Evolutionary conservation across 2,329 filamentous ascomycete species (phyloP).

Genomic region (Raffaelea ambrosiae): DNA sequence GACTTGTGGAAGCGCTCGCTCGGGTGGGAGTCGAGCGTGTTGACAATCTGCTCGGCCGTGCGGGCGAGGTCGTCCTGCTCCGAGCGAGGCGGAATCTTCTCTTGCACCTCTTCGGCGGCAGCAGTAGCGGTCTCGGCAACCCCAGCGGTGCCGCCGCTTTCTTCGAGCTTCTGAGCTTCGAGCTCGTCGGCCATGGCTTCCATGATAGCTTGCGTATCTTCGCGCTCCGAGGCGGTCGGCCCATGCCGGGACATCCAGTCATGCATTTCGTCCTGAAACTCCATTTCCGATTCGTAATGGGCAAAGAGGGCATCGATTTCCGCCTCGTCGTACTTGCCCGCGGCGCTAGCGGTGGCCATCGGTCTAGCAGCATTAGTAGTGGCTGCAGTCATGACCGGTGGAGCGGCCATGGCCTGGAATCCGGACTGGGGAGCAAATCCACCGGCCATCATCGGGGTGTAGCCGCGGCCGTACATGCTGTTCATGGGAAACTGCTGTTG

Average conservation of each 20-base stretch:
- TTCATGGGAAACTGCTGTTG: too few species aligned
- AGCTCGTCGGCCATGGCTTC: slow-evolving; percentile 15
- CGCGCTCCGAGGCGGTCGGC: slow-evolving; percentile 11
- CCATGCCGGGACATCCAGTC: slow-evolving; percentile 24
- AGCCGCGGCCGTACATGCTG: neutral
- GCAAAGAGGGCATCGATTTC: slow-evolving; percentile 14
- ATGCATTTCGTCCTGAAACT: slow-evolving; percentile 19
- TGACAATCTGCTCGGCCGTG: slow-evolving; percentile 63
- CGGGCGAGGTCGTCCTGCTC: slow-evolving; percentile 48
- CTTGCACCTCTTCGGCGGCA: slow-evolving; percentile 9
- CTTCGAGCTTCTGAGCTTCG: slow-evolving; percentile 3
- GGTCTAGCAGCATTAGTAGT: neutral
- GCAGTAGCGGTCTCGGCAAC: neutral
- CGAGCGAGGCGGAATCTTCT: slow-evolving; percentile 9
- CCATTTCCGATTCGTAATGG: slow-evolving; percentile 8
- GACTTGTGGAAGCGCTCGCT: slow-evolving; percentile 71
- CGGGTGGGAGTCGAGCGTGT: slow-evolving; percentile 59
- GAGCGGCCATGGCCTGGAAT: too few species aligned
- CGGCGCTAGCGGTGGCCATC: neutral
- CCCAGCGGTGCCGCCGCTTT: neutral
- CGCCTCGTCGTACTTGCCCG: slow-evolving; percentile 7
- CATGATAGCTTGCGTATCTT: slow-evolving; percentile 12
- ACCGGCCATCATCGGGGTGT: neutral
- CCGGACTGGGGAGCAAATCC: too few species aligned
- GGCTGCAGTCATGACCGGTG: too few species aligned